These are phyloP conservation scores for Trichoderma simmonsii DNA, from an alignment of 2,329 filamentous ascomycete species.

Conservation along the genomic window DNA sequence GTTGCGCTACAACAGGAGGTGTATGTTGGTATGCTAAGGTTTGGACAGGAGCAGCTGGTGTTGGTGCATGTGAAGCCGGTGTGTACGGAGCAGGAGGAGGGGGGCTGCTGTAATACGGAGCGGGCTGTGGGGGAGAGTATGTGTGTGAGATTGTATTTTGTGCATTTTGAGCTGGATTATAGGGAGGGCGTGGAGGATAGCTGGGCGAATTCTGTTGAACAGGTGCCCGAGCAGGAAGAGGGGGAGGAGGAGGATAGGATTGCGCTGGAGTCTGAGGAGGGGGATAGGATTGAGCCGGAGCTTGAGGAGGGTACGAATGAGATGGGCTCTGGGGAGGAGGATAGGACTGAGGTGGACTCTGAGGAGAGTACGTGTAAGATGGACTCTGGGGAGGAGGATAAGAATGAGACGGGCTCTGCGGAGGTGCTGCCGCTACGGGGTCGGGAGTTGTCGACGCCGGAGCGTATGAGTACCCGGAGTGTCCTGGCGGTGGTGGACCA, in stretches of 20 bases:
- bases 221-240: not conserved
- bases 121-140: not conserved
- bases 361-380: not conserved
- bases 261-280: not conserved
- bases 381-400: not conserved
- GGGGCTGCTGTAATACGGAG: not conserved
- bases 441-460: not conserved
- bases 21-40: not conserved
- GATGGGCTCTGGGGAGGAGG: not conserved
- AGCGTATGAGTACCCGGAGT: not conserved
- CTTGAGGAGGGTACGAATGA: not conserved
- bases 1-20: not conserved
- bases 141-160: not conserved
- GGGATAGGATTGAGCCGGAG: not conserved
- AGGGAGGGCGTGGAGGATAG: not conserved
- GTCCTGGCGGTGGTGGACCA: not conserved
- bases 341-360: not conserved
- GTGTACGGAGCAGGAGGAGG: not conserved
- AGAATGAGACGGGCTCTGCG: not conserved
- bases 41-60: not conserved
- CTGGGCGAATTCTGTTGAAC: not conserved
- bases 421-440: not conserved
- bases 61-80: not conserved
- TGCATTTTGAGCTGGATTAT: not conserved
- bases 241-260: not conserved